Conservation (phyloP, 768 basidiomycete genomes). For the Tulasnella sp. region DNA sequence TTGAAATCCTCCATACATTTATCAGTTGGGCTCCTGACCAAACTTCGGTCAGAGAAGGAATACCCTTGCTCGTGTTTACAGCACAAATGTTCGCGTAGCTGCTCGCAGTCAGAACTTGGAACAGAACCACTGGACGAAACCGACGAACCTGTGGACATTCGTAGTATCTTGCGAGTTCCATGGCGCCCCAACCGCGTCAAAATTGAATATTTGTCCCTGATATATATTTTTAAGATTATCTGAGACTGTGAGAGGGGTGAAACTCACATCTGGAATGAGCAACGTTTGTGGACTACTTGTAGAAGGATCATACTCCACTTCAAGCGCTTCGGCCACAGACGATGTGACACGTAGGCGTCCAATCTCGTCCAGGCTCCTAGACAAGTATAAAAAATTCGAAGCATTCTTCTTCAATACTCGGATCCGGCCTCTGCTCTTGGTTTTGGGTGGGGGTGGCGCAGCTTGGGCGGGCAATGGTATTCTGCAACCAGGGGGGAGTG, state of each 20-base stretch:
- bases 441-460: too few relatives aligned
- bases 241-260: not conserved
- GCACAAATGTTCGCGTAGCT: not conserved
- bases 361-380: too few relatives aligned
- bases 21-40: not conserved
- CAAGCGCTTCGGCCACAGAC: not conserved
- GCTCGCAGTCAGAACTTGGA: not conserved
- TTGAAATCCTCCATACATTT: not conserved
- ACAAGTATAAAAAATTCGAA: too few relatives aligned
- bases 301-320: not conserved
- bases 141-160: not conserved
- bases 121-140: too few relatives aligned
- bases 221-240: not conserved
- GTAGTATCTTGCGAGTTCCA: not conserved
- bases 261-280: not conserved
- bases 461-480: too few relatives aligned
- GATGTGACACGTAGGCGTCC: too few relatives aligned
- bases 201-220: not conserved
- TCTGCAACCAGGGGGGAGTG: too few relatives aligned
- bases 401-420: too few relatives aligned
- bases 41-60: too few relatives aligned
- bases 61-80: not conserved
- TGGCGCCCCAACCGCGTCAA: not conserved
- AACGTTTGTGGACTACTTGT: not conserved
- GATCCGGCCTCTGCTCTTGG: not conserved